Evolutionary conservation across 495 filamentous ascomycete species (phyloP).

Genomic region (Penicillium alfredii): DNA sequence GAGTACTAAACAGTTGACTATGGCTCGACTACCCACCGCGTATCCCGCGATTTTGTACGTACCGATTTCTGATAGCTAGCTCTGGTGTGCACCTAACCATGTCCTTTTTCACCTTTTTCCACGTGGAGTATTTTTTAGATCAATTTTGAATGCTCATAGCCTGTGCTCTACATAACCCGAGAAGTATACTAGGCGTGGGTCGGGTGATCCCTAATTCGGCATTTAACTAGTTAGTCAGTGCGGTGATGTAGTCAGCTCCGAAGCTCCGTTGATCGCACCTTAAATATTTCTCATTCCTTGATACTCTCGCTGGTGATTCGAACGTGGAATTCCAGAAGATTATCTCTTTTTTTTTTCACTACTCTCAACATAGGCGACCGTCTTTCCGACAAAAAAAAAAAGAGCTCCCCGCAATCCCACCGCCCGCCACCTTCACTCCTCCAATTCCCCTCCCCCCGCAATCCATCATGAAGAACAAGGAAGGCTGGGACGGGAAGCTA

Average conservation of each 20-base stretch:
- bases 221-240: too few species aligned
- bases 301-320: too few species aligned
- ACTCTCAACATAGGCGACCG: slow-evolving; percentile 6
- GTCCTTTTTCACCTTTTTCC: slow-evolving; percentile 1
- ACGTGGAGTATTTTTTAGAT: slow-evolving; percentile 6
- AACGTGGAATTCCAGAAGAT: too few species aligned
- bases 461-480: slow-evolving; percentile 52
- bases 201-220: too few species aligned
- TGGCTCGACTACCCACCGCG: too few species aligned
- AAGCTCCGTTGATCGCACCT: neutral
- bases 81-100: too few species aligned
- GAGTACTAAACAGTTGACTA: too few species aligned
- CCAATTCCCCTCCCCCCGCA: slow-evolving; percentile 4
- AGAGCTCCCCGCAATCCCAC: slow-evolving; percentile 23
- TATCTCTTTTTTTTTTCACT: slow-evolving; percentile 3
- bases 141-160: neutral
- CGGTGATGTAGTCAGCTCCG: slow-evolving; percentile 15
- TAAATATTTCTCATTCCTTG: too few species aligned
- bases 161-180: too few species aligned
- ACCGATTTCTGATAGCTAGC: too few species aligned
- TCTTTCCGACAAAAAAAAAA: slow-evolving; percentile 4
- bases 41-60: too few species aligned
- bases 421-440: slow-evolving; percentile 6
- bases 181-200: too few species aligned
- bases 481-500: slow-evolving; percentile 92